Conservation (phyloP, 306 rosid species). For the Myrica gale region DNA sequence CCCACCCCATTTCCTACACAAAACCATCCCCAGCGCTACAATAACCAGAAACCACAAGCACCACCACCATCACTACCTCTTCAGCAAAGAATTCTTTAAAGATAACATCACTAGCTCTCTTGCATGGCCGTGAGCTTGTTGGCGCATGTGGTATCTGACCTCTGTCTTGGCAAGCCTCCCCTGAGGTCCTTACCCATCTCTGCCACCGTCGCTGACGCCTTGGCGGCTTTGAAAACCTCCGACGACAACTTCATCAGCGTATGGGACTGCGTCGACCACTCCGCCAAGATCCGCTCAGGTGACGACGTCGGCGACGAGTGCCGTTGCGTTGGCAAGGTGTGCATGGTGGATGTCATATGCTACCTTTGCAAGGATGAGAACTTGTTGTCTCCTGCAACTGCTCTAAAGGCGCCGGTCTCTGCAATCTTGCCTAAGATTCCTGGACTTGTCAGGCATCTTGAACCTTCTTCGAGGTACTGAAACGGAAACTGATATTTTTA, state of each 20-base stretch:
- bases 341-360: slow-evolving; percentile 83
- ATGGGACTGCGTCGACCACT: slow-evolving; percentile 54
- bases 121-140: slow-evolving; percentile 95
- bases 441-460: slow-evolving; percentile 55
- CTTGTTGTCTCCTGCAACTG: slow-evolving; percentile 57
- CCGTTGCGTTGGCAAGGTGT: slow-evolving; percentile 71
- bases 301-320: slow-evolving; percentile 23
- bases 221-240: slow-evolving; percentile 55
- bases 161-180: slow-evolving; percentile 96
- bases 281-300: slow-evolving; percentile 6
- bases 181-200: slow-evolving; percentile 62
- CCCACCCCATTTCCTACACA: not conserved
- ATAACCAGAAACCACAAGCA: too few relatives aligned
- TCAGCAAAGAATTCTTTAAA: not conserved
- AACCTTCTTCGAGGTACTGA: slow-evolving; percentile 73
- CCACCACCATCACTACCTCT: not conserved
- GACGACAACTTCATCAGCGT: slow-evolving; percentile 70
- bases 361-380: slow-evolving; percentile 54
- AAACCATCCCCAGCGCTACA: not conserved
- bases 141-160: slow-evolving; percentile 80
- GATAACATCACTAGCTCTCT: slow-evolving; percentile 2
- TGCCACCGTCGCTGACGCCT: slow-evolving; percentile 74
- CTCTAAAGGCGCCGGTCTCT: slow-evolving; percentile 69
- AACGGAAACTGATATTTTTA: not conserved
- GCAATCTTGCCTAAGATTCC: slow-evolving; percentile 39